A percentile compares a stretch with the other conserved stretches of the same genome.
phyloP scores from a whole-genome alignment of 768 basidiomycete species.

The Dioszegia crocea region DNA sequence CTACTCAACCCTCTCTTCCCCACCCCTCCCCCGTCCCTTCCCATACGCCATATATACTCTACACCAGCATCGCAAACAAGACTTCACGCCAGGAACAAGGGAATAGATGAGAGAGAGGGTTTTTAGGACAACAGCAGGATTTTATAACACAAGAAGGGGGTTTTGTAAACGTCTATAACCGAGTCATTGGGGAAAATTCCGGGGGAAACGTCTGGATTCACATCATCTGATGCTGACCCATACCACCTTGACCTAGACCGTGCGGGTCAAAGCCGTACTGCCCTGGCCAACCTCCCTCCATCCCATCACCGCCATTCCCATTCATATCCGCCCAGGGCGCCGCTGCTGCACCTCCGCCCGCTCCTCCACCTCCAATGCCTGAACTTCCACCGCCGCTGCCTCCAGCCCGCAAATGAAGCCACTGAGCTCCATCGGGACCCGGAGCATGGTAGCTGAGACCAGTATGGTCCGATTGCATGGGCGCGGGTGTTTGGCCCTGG shows the following conservation, averaged over 20 bases:
- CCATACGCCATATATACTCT: not conserved
- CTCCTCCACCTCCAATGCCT: slow-evolving; percentile 2
- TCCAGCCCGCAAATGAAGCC: slow-evolving; percentile 40
- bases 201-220: too few relatives aligned
- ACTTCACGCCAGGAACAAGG: not conserved
- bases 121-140: slow-evolving; percentile 4
- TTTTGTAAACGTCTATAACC: not conserved
- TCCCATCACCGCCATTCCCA: not conserved
- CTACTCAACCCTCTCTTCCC: not conserved
- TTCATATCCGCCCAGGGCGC: slow-evolving; percentile 5
- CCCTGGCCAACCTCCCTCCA: slow-evolving; percentile 3
- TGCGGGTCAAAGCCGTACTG: slow-evolving; percentile 10
- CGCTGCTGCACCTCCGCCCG: not conserved
- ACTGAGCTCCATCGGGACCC: slow-evolving; percentile 41
- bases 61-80: too few relatives aligned
- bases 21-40: not conserved
- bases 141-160: not conserved
- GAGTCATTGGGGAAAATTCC: too few relatives aligned
- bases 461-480: slow-evolving; percentile 32
- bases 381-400: slow-evolving; percentile 21
- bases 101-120: not conserved
- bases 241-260: not conserved
- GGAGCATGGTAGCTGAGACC: slow-evolving; percentile 43
- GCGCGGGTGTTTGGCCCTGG: slow-evolving; percentile 6
- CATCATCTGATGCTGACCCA: slow-evolving; percentile 13